Percentiles rank a stretch among this genome's conserved stretches.
Evolutionary conservation across 306 rosid genomes (phyloP).

Genomic region (Gynostemma pentaphyllum): DNA sequence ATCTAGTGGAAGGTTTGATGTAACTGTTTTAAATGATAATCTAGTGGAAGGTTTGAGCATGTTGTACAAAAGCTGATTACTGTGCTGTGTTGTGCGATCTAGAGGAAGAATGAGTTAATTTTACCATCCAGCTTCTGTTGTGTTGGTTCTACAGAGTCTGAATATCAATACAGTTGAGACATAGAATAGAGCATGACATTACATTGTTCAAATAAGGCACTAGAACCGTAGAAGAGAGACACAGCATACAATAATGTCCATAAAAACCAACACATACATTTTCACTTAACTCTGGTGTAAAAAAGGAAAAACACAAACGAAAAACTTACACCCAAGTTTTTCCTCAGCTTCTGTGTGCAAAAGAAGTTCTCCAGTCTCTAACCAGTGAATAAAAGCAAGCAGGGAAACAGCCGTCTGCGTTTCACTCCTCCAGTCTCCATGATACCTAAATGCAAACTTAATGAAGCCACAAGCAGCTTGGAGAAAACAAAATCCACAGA

Average conservation of each 20-base stretch:
- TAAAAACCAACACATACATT: background rate
- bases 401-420: slow-evolving; percentile 77
- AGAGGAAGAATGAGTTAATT: background rate
- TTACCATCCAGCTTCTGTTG: background rate
- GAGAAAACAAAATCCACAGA: slow-evolving; percentile 6
- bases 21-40: background rate
- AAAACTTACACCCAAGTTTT: slow-evolving; percentile 65
- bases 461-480: background rate
- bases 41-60: background rate
- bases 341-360: slow-evolving; percentile 67
- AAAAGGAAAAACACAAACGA: background rate
- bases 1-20: too few species aligned
- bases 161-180: background rate
- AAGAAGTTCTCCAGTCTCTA: slow-evolving; percentile 76
- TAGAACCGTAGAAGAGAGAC: background rate
- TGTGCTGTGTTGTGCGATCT: background rate
- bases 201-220: background rate
- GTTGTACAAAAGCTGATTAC: background rate
- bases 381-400: slow-evolving; percentile 85
- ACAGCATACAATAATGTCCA: background rate
- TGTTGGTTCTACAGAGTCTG: background rate
- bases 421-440: slow-evolving; percentile 91
- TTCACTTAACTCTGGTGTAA: background rate
- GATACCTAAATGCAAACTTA: slow-evolving; percentile 40
- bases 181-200: background rate